Base-by-base conservation (phyloP, 208 protist species). In the Porcisia deanei region DNA sequence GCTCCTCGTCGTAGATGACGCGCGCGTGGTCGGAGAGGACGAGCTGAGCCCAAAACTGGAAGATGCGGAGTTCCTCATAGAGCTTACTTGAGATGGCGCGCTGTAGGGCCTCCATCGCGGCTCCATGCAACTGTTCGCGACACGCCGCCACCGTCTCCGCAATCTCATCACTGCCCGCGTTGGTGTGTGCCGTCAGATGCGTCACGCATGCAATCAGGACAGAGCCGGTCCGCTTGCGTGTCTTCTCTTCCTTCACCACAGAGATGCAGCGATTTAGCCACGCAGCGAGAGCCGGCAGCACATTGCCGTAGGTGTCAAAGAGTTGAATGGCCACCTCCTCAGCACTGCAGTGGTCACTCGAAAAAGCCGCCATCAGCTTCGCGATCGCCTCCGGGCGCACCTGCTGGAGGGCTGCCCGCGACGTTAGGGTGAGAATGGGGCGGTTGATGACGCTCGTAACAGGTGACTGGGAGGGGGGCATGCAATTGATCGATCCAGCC, bases 261-360 rank as follows among this genome's bases (percentile, higher is more conserved):
- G 84, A 88, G 37, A 96, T 65, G 59, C 88, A 91, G 22, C 92
- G 90, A 45, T 88, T 82, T 6, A 89, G 59, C 92, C 92, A 96
- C 22, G 82, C 53, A 25, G 55, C 55, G 59, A 93, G 64, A 37
- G 87, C 82, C 34, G 84, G 67, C 61, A 86, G 71, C 55, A 87
- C 75, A 70, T 86, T 82, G 47, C 79, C 79, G 75, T 90, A 92
- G 45, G 55, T 80, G 47, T 76, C 80, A 45, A 86, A 77, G 37
- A 94, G 79, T 43, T 83, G 77, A 49, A 65, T 73, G 65, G 80
- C 85, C 3, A 91, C 54, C 14, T 73, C 75, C 47, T 84, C 77
- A 18, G 84, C 39, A 10, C 77, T 80, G 37, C 67, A 71, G 41
- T 63, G 71, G 55, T 34, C 66, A n/a, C 25, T 75, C 12, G 81